Conservation (phyloP, 352 stramenopile genomes). For the Globisporangium paddicum region DNA sequence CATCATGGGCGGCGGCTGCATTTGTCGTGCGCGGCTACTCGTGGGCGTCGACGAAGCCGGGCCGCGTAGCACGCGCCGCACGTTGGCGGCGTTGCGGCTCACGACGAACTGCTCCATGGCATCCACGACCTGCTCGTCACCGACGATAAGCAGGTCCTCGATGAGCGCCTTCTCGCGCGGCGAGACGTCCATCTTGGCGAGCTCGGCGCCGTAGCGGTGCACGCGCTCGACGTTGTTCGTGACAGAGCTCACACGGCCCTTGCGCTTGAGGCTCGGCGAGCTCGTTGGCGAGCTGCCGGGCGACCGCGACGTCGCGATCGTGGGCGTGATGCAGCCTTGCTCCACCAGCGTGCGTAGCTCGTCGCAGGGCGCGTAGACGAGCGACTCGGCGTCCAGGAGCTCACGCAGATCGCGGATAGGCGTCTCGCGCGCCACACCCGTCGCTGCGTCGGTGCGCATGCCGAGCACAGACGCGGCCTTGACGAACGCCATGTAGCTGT, state of each 20-base stretch:
- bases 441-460: slow-evolving; percentile 25
- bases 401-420: slow-evolving; percentile 37
- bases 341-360: slow-evolving; percentile 68
- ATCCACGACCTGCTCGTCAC: slow-evolving; percentile 71
- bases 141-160: slow-evolving; percentile 64
- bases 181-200: slow-evolving; percentile 70
- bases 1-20: not conserved
- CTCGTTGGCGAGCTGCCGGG: slow-evolving; percentile 21
- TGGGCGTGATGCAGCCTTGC: slow-evolving; percentile 64
- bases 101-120: slow-evolving; percentile 76
- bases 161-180: slow-evolving; percentile 54
- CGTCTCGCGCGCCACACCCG: slow-evolving; percentile 27
- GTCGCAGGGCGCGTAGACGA: slow-evolving; percentile 71
- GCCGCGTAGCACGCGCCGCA: slow-evolving; percentile 47
- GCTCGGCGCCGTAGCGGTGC: slow-evolving; percentile 55
- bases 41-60: slow-evolving; percentile 12
- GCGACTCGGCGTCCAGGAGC: slow-evolving; percentile 46
- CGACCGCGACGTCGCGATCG: slow-evolving; percentile 18
- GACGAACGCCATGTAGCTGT: slow-evolving; percentile 39
- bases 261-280: slow-evolving; percentile 70
- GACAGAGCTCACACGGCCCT: slow-evolving; percentile 61
- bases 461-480: slow-evolving; percentile 35
- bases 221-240: slow-evolving; percentile 64
- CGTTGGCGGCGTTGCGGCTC: slow-evolving; percentile 41
- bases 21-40: not conserved